Evolutionary conservation across 2,329 filamentous ascomycete genomes (phyloP), one percentile per base, ranked within the genome.

Genomic region (Ophiognomonia clavigignenti-juglandacearum): DNA sequence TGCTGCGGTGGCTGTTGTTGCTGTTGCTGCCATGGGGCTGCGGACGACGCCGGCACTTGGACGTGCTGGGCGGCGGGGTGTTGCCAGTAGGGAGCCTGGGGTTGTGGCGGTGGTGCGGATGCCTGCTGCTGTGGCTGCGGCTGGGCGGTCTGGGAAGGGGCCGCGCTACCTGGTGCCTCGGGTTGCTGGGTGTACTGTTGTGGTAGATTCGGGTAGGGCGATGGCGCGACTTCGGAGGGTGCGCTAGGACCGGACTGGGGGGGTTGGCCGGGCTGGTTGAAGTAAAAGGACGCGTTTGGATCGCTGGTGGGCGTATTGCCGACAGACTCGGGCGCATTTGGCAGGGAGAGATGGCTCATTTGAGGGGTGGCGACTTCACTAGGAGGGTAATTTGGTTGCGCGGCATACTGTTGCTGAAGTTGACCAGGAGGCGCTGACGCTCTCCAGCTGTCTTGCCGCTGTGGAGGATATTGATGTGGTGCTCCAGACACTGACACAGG

Each of bases 211-310:
- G 71, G 76, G 54, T 81, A 81, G 0, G 75, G 72, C 3, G 76
- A 76, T n/a, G 67, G 61, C 4, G 59, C 57, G 1, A 66, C 56
- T 39, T 79, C 77, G 8, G 68, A 56, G 4, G 64, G 63, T 6
- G 65, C 61, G 3, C 68, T 63, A 3, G 70, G 64, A 9, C 69
- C 60, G 11, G 55, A 61, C 61, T 59, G 64, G 4, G 34, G 34
- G 35, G 59, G 65, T 31, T 61, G 59, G 32, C 48, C 58, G 68
- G 64, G 48, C 65, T 62, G 53, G 66, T 73, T 56, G 22, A 78
- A 80, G 61, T 85, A 86, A 56, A 78, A 83, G 9, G 73, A 72
- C 10, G 75, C 69, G 49, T 71, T 77, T 2, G 77, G 70, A 49
- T 85, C 80, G 14, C 70, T 59, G 16, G 63, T 60, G 8, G 65